Base-by-base conservation (phyloP, 2,329 filamentous ascomycete genomes). In the Phialophora expanda region DNA sequence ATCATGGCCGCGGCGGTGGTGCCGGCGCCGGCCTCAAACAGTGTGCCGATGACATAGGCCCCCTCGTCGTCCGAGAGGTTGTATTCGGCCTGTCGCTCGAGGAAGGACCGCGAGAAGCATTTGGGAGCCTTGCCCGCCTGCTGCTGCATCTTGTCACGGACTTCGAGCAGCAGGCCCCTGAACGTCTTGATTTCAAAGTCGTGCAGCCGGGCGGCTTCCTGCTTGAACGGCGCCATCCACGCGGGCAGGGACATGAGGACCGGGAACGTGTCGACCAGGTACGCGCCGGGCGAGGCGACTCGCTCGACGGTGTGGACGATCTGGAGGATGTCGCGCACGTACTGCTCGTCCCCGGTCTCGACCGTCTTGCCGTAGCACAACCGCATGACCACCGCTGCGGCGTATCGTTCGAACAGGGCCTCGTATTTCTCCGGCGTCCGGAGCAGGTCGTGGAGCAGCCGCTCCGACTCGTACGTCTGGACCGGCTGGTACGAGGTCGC, bases 301-400 rank as follows among this genome's bases (percentile, higher is more conserved):
- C 75, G 73, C 64, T 77, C 77, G 8, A 80, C 72, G 20, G 71
- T 76, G 55, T 76, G 73, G 17, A 75, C 73, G 9, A 78, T 73
- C 14, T 73, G 67, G n/a, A 77, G 70, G 26, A 79, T 75, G 24
- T 73, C 69, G 3, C 70, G 68, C 4, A 78, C 70, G 44, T 74
- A 64, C 0, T 69, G 66, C 34, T 79, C 78, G 1, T 76, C 70
- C 1, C 75, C 78, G 1, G 75, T 78, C 24, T 73, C 68, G 8
- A 80, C 70, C 0, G 57, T 61, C 48, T 75, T 76, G 8, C 77
- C 78, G 56, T 77, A 81, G 3, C 69, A 74, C 5, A 81, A 48
- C 0, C 78, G 73, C 44, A 80, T 70, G 22, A 80, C 77, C 1
- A 81, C 55, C 0, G 77, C 76, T 0, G 75, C 72, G 5, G 78